Base-by-base conservation (phyloP, 352 stramenopile species). In the Phytophthora fragariaefolia region DNA sequence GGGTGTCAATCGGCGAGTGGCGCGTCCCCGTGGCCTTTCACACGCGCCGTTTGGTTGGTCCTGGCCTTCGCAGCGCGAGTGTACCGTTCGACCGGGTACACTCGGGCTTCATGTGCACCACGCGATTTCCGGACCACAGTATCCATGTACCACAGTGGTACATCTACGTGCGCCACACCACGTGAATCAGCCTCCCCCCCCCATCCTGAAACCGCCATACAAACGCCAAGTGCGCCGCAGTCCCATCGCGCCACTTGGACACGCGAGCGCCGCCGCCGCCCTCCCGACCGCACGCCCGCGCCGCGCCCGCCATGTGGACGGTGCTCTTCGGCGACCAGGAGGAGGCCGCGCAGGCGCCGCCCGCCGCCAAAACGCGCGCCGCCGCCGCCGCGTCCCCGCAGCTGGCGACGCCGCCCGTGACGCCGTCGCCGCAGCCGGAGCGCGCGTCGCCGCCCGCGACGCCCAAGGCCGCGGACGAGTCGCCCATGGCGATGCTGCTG, bases 401-500 rank as follows among this genome's bases (percentile, higher is more conserved):
- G 46, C 59, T 63, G 23, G 60, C 59, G 36, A 77, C 75, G 36
- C 69, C 75, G 26, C 69, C 75, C 13, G 73, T 70, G 64, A 80
- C 71, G 46, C 70, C 66, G 9, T 79, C 74, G 46, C 58, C 42
- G 10, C 24, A 59, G 5, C 30, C 57, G 34, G 72, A 76, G 24
- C 67, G 64, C 9, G 72, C 74, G 12, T 67, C 77, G 12, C 77
- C 78, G n/a, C 15, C 34, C 40, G 36, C 57, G 28, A 70, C 79
- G 22, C 66, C 66, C 9, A 74, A 69, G 12, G 67, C 75, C 8
- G 73, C 76, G 26, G 71, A 73, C 2, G 58, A 89, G 48, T 79
- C 76, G 22, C 58, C 85, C 2, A 92, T 95, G 78, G 52, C 73
- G 7, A 93, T 95, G 87, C 69, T 95, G 53, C 66, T 95, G 13